A percentile compares a stretch with the other conserved stretches of the same genome.
phyloP scores from a whole-genome alignment of 2,329 filamentous ascomycete genomes.

The Parafenestella ontariensis region DNA sequence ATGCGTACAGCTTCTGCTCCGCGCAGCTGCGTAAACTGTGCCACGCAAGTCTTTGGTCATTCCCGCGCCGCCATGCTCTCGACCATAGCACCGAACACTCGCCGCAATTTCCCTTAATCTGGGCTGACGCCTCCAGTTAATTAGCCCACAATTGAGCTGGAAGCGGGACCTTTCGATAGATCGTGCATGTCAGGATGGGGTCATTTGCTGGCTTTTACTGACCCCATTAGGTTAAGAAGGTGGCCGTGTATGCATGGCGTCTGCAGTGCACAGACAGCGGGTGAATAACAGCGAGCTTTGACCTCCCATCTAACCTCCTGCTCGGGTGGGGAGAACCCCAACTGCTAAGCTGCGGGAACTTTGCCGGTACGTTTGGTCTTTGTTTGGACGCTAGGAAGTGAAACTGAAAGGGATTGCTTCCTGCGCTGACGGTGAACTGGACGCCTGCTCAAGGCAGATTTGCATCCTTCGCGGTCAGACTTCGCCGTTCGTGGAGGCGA shows the following conservation, averaged over 20 bases:
- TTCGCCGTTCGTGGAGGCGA: slow-evolving; percentile 23
- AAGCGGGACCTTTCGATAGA: slow-evolving; percentile 41
- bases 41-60: slow-evolving; percentile 3
- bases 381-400: slow-evolving; percentile 13
- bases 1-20: not conserved
- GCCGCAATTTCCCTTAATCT: slow-evolving; percentile 28
- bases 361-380: slow-evolving; percentile 13
- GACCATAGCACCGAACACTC: not conserved
- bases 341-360: slow-evolving; percentile 10
- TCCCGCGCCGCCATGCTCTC: slow-evolving; percentile 2
- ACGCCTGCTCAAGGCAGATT: slow-evolving; percentile 25
- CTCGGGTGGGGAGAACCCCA: slow-evolving; percentile 22
- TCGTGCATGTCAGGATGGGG: slow-evolving; percentile 29
- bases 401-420: slow-evolving; percentile 12
- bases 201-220: slow-evolving; percentile 38
- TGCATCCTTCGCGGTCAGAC: slow-evolving; percentile 9
- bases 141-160: slow-evolving; percentile 39
- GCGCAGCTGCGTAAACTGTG: not conserved
- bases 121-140: slow-evolving; percentile 27
- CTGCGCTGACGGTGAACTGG: not conserved
- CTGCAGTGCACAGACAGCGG: slow-evolving; percentile 31
- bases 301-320: slow-evolving; percentile 23
- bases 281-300: slow-evolving; percentile 21
- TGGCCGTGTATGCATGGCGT: slow-evolving; percentile 29
- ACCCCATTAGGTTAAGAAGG: slow-evolving; percentile 32